Evolutionary conservation across 2,329 filamentous ascomycete genomes (phyloP).

Genomic region (Fusarium tanahbumbuense): DNA sequence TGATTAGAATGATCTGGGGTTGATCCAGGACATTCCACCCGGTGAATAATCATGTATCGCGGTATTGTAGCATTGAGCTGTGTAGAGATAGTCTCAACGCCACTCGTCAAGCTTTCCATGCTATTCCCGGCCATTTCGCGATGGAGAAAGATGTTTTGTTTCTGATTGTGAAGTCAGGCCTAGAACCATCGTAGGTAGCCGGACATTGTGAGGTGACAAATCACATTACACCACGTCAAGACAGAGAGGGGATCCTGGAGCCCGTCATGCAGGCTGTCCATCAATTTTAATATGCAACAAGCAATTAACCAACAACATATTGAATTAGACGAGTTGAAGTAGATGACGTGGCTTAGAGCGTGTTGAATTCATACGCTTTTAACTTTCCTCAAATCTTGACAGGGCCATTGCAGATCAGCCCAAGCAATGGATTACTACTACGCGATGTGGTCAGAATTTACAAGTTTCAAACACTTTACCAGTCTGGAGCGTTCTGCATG

Average conservation of each 20-base stretch:
- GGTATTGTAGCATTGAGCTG: too few species aligned
- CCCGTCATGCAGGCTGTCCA: background rate
- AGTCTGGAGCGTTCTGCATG: too few species aligned
- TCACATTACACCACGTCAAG: background rate
- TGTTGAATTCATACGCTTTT: rapidly evolving
- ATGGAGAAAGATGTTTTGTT: background rate
- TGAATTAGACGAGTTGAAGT: background rate
- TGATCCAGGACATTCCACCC: background rate
- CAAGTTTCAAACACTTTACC: rapidly evolving
- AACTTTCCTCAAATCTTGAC: too few species aligned
- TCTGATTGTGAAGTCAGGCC: rapidly evolving
- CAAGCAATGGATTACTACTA: too few species aligned
- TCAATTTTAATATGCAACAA: background rate
- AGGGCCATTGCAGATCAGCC: too few species aligned
- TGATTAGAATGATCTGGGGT: background rate
- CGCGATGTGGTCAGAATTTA: too few species aligned
- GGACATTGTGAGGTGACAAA: background rate
- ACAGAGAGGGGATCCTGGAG: background rate
- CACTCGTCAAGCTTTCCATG: background rate
- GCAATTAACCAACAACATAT: background rate
- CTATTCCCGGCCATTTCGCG: rapidly evolving
- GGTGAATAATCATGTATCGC: background rate
- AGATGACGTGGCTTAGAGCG: rapidly evolving
- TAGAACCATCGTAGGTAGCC: too few species aligned
- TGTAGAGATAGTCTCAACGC: rapidly evolving